These are phyloP conservation scores for Hemerocallis citrina DNA, from an alignment of 106 monocot species.

Conservation along the genomic window DNA sequence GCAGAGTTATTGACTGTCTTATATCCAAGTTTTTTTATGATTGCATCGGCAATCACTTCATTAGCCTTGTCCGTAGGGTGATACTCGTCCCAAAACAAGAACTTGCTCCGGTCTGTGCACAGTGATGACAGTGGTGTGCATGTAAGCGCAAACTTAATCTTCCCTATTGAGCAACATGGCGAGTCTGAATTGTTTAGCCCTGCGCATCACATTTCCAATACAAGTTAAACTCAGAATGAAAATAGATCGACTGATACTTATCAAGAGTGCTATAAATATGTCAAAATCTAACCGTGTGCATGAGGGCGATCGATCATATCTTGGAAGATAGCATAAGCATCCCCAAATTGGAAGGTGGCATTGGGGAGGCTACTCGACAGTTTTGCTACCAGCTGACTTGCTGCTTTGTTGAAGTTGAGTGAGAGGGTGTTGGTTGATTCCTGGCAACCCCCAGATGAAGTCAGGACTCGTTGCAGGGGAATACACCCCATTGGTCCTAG, in stretches of 20 bases:
- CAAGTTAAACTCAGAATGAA: background rate
- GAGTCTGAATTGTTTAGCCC: constrained; percentile 67
- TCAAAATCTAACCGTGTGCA: constrained; percentile 55
- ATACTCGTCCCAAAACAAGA: constrained; percentile 98
- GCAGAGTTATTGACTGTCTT: background rate
- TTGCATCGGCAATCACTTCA: constrained; percentile 69
- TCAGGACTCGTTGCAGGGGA: constrained; percentile 65
- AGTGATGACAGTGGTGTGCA: constrained; percentile 77
- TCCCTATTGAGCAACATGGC: constrained; percentile 72
- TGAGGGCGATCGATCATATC: constrained; percentile 60
- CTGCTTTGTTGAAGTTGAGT: constrained; percentile 45
- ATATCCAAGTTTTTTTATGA: constrained; percentile 42
- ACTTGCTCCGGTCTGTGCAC: constrained; percentile 83
- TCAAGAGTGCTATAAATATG: background rate
- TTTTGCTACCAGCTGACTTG: constrained; percentile 23
- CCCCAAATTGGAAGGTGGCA: constrained; percentile 58
- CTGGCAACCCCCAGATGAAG: constrained; percentile 52
- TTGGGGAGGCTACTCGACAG: constrained; percentile 56
- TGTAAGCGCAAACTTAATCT: constrained; percentile 70
- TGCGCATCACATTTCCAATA: constrained; percentile 5
- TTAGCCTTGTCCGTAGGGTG: constrained; percentile 91
- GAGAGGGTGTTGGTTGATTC: constrained; percentile 74
- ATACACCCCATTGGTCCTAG: constrained; percentile 98
- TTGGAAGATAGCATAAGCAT: constrained; percentile 69
- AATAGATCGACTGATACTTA: background rate